These are phyloP conservation scores for Cercospora sojina DNA, from an alignment of 2,329 filamentous ascomycete genomes.

Conservation along the genomic window DNA sequence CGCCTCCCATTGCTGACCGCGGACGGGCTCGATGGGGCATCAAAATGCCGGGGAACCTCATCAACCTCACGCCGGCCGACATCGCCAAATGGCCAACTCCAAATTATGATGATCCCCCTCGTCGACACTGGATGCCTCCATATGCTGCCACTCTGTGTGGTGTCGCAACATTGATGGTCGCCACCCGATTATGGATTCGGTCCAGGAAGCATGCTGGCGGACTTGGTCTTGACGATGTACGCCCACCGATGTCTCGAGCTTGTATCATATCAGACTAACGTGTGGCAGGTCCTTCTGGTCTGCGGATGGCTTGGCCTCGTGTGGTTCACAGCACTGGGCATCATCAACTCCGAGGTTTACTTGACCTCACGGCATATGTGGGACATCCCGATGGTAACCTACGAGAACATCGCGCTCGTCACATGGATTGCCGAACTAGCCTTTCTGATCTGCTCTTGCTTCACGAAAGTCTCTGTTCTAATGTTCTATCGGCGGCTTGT, in stretches of 20 bases:
- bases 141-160: slow-evolving; percentile 34
- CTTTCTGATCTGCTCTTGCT: slow-evolving; percentile 37
- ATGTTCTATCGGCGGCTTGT: slow-evolving; percentile 48
- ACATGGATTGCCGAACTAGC: slow-evolving; percentile 38
- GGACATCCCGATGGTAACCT: slow-evolving; percentile 33
- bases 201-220: slow-evolving; percentile 31
- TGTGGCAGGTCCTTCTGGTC: slow-evolving; percentile 25
- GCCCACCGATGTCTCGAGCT: neutral
- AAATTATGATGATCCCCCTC: slow-evolving; percentile 34
- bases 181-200: slow-evolving; percentile 34
- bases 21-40: slow-evolving; percentile 8
- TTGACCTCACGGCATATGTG: slow-evolving; percentile 41
- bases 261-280: neutral
- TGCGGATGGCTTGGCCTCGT: slow-evolving; percentile 28
- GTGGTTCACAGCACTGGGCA: slow-evolving; percentile 27
- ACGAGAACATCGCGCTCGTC: slow-evolving; percentile 29
- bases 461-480: slow-evolving; percentile 41
- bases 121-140: slow-evolving; percentile 36
- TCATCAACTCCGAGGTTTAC: slow-evolving; percentile 29
- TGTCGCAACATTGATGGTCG: slow-evolving; percentile 31
- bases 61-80: slow-evolving; percentile 29
- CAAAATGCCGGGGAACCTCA: slow-evolving; percentile 34
- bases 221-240: slow-evolving; percentile 37
- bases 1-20: neutral
- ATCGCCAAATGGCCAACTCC: slow-evolving; percentile 37